Evolutionary conservation across 176 grass and related monocot genomes (phyloP).

Genomic region (Carex kokanica): DNA sequence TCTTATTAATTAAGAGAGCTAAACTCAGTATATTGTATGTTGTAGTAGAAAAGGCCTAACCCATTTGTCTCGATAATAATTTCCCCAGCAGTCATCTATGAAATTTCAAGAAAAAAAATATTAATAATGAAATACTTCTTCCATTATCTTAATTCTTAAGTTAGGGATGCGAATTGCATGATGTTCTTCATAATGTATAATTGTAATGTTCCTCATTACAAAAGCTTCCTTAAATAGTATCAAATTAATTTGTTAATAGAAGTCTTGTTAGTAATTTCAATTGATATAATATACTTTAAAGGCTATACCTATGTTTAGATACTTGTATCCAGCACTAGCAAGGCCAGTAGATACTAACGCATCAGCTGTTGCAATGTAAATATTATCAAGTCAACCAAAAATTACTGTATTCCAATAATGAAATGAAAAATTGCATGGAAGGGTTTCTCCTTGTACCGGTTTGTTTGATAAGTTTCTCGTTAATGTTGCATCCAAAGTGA

Average conservation of each 20-base stretch:
- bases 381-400: not conserved
- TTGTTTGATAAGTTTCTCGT: slow-evolving; percentile 44
- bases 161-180: not conserved
- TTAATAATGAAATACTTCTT: slow-evolving; percentile 5
- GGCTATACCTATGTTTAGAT: slow-evolving; percentile 49
- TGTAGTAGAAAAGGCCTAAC: slow-evolving; percentile 11
- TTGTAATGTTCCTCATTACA: no score
- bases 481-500: slow-evolving; percentile 46
- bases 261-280: not conserved
- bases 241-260: no score
- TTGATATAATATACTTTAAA: not conserved
- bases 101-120: slow-evolving; percentile 3
- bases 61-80: slow-evolving; percentile 39
- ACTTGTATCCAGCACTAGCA: slow-evolving; percentile 51
- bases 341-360: slow-evolving; percentile 51
- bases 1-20: not conserved
- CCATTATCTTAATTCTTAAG: not conserved
- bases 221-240: no score
- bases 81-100: slow-evolving; percentile 77
- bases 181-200: no score
- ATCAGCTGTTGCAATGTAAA: slow-evolving; percentile 34
- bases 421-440: not conserved
- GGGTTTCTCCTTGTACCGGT: slow-evolving; percentile 32
- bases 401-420: not conserved
- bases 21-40: not conserved